Evolutionary conservation across 2,329 filamentous ascomycete species (phyloP).

Genomic region (Elsinoe fawcettii): DNA sequence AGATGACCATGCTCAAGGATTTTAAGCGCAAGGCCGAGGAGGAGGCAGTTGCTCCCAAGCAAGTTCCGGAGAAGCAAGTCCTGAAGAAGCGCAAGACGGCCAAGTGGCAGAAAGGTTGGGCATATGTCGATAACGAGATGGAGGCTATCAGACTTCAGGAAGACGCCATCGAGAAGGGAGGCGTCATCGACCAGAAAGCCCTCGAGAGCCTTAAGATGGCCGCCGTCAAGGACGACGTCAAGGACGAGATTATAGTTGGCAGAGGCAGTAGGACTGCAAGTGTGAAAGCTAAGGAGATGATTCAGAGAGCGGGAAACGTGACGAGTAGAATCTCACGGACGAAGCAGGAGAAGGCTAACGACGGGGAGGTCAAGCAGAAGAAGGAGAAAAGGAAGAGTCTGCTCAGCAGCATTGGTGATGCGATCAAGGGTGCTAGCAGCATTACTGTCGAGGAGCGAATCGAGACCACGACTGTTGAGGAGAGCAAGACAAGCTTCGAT

Average conservation of each 20-base stretch:
- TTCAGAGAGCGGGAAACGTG: constrained; percentile 1
- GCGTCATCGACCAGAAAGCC: constrained; percentile 6
- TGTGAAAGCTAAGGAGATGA: constrained; percentile 5
- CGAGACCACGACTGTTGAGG: neutral
- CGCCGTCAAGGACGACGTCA: neutral
- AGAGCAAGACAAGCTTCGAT: constrained; percentile 2
- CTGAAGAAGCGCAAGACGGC: constrained; percentile 20
- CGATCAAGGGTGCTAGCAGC: constrained; percentile 1
- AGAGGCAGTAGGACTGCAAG: constrained; percentile 12
- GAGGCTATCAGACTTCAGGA: constrained; percentile 16
- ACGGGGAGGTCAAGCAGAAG: constrained; percentile 3
- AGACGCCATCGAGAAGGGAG: constrained; percentile 17
- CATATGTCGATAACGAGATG: constrained; percentile 17
- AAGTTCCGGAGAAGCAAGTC: constrained; percentile 14
- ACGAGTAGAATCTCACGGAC: neutral
- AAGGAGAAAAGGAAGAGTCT: constrained; percentile 11
- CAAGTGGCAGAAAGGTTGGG: constrained; percentile 18
- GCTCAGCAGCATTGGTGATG: neutral
- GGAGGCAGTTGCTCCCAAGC: constrained; percentile 1
- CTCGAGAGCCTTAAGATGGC: constrained; percentile 7
- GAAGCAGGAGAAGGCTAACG: neutral
- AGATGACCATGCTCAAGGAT: constrained; percentile 17
- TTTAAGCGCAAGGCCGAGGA: constrained; percentile 11
- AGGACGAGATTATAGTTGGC: neutral
- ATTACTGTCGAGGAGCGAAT: neutral